Conservation (phyloP, 2,329 filamentous ascomycete genomes). For the Eurotiales sp. region DNA sequence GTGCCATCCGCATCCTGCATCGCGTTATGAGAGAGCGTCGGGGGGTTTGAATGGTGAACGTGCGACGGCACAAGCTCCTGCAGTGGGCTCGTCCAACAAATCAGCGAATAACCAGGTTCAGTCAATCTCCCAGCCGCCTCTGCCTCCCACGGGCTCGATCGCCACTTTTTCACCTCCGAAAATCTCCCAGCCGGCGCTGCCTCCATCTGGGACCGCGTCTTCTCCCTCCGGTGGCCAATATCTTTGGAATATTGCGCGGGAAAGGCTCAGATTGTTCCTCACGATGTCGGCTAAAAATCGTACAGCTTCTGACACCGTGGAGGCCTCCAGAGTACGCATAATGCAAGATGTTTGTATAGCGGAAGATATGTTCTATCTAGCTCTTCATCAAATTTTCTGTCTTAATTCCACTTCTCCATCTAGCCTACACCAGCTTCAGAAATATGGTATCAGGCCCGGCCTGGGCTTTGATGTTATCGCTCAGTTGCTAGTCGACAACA, state of each 20-base stretch:
- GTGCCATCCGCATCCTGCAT: too few relatives aligned
- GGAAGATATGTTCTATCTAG: constrained; percentile 61
- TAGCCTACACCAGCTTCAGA: constrained; percentile 36
- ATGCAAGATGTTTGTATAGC: constrained; percentile 54
- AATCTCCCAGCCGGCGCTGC: background rate
- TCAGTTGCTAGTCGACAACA: constrained; percentile 47
- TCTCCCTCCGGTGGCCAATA: background rate
- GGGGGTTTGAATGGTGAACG: background rate
- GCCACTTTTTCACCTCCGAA: too few relatives aligned
- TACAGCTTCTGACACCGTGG: constrained; percentile 36
- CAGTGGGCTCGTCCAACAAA: background rate
- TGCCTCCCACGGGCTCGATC: too few relatives aligned
- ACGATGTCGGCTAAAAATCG: constrained; percentile 17
- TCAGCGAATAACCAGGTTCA: background rate
- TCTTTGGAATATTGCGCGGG: constrained; percentile 14
- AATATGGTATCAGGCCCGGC: constrained; percentile 27
- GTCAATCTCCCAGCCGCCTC: background rate
- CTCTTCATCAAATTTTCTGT: constrained; percentile 64
- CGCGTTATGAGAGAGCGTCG: too few relatives aligned
- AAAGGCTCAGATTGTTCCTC: constrained; percentile 20
- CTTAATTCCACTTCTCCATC: constrained; percentile 45
- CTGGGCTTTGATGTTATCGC: constrained; percentile 35
- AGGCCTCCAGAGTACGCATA: constrained; percentile 48
- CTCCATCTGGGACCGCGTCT: background rate
- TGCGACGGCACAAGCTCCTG: background rate